Percentiles rank a stretch among this genome's conserved stretches.
These are phyloP conservation scores for Limnanthes douglasii DNA, from an alignment of 345 rosid genomes.

Conservation along the genomic window DNA sequence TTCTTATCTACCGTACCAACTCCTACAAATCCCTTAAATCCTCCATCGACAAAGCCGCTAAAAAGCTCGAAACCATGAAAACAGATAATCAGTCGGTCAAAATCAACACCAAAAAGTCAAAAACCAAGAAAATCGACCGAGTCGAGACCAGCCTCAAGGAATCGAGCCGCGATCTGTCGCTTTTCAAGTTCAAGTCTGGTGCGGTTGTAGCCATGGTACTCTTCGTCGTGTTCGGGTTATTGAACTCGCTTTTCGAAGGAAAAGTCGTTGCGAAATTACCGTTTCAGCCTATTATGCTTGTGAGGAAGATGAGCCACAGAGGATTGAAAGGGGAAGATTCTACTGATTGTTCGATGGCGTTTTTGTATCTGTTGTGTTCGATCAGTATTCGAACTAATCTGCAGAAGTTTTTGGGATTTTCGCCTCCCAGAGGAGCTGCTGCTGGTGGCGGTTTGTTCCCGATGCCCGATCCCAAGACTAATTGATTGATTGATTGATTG, in stretches of 20 bases:
- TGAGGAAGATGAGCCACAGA: conserved; percentile 89
- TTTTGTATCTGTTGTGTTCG: conserved; percentile 68
- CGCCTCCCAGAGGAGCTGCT: conserved; percentile 68
- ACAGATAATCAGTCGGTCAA: conserved; percentile 38
- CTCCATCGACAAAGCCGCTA: conserved; percentile 90
- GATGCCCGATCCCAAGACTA: conserved; percentile 87
- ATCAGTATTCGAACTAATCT: conserved; percentile 85
- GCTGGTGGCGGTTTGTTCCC: conserved; percentile 72
- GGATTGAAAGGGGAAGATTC: conserved; percentile 73
- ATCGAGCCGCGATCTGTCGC: conserved; percentile 84
- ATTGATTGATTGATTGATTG: conserved; percentile 27
- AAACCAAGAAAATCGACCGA: conserved; percentile 93
- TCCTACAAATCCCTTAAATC: conserved; percentile 86
- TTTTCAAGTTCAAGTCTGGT: conserved; percentile 99
- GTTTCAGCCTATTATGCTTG: conserved; percentile 57
- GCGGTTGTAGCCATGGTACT: conserved; percentile 92
- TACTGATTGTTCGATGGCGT: conserved; percentile 96
- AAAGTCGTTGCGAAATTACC: conserved; percentile 92
- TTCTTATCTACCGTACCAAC: conserved; percentile 89
- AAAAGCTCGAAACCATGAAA: conserved; percentile 90
- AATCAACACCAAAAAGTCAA: conserved; percentile 50
- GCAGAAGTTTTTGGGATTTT: conserved; percentile 69
- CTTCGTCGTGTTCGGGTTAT: conserved; percentile 75
- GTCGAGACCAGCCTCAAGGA: conserved; percentile 88
- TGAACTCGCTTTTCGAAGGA: conserved; percentile 89